phyloP scores from a whole-genome alignment of 495 filamentous ascomycete genomes.

The Penicillium samsonianum region DNA sequence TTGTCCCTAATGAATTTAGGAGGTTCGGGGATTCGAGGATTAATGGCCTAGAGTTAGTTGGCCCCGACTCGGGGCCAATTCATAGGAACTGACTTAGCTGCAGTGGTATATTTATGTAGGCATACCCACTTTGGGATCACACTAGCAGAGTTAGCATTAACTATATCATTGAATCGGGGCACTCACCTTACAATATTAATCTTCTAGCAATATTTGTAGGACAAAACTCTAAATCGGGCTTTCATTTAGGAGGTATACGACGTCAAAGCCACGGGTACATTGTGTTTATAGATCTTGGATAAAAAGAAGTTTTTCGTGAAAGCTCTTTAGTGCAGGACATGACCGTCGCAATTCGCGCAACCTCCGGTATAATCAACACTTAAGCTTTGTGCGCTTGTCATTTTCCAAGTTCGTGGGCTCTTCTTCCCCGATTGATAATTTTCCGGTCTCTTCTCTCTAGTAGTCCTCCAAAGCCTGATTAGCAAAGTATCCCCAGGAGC shows the following conservation, averaged over 20 bases:
- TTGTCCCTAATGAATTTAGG: not conserved
- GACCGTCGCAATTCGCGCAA: conserved; percentile 17
- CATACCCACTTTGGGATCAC: too few species aligned
- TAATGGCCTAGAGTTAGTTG: conserved; percentile 4
- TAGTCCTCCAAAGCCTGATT: too few species aligned
- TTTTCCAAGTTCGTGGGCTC: conserved; percentile 8
- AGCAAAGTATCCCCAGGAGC: too few species aligned
- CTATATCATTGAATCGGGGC: not conserved
- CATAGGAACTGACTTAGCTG: too few species aligned
- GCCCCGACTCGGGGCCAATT: conserved; percentile 7
- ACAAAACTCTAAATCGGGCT: conserved; percentile 13
- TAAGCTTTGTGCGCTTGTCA: conserved; percentile 18
- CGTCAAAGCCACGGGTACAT: conserved; percentile 15
- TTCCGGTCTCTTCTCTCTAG: conserved; percentile 21
- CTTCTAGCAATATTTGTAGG: conserved; percentile 14
- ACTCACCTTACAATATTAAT: conserved; percentile 15
- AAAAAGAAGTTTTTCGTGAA: conserved; percentile 19
- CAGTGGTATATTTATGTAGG: too few species aligned
- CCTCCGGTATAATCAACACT: conserved; percentile 19
- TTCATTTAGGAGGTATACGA: conserved; percentile 19
- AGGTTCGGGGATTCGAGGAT: conserved; percentile 3
- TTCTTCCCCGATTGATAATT: conserved; percentile 18
- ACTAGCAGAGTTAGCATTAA: conserved; percentile 12
- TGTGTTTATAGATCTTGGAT: conserved; percentile 13
- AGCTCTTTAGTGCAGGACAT: conserved; percentile 16